Conservation (phyloP, 352 stramenopile genomes). For the Phytophthora sp. region DNA sequence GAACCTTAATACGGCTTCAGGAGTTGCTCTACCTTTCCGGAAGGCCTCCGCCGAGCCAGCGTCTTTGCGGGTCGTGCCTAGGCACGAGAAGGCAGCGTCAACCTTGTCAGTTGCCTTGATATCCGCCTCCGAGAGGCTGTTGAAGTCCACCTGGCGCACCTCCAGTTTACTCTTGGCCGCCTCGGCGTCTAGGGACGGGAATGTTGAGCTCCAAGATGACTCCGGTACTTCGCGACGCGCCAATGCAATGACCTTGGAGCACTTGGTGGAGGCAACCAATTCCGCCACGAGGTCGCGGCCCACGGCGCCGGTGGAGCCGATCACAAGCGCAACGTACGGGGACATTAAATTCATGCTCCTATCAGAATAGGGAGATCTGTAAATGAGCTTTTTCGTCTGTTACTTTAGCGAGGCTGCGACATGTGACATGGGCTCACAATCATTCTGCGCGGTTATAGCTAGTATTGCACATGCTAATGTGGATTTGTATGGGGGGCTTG, state of each 20-base stretch:
- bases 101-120: constrained; percentile 52
- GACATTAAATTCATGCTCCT: too few species aligned
- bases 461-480: too few species aligned
- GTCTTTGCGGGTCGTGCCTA: constrained; percentile 77
- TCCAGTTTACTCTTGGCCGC: constrained; percentile 62
- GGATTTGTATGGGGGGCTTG: not conserved
- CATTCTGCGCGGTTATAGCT: too few species aligned
- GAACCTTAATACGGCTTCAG: not conserved
- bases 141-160: constrained; percentile 65
- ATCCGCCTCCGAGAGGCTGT: constrained; percentile 45
- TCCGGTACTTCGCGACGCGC: constrained; percentile 65
- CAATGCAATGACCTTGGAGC: constrained; percentile 74
- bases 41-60: constrained; percentile 72
- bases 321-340: constrained; percentile 70
- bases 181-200: constrained; percentile 52
- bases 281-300: constrained; percentile 75
- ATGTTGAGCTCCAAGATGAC: constrained; percentile 47
- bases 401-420: constrained; percentile 15
- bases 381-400: constrained; percentile 29
- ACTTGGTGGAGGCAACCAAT: constrained; percentile 66
- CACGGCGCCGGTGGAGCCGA: constrained; percentile 76
- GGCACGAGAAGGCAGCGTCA: constrained; percentile 71
- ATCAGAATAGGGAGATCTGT: not conserved
- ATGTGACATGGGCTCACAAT: constrained; percentile 18
- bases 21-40: constrained; percentile 56